Evolutionary conservation across 2,329 filamentous ascomycete genomes (phyloP).

Genomic region (Beauveria rudraprayagi): DNA sequence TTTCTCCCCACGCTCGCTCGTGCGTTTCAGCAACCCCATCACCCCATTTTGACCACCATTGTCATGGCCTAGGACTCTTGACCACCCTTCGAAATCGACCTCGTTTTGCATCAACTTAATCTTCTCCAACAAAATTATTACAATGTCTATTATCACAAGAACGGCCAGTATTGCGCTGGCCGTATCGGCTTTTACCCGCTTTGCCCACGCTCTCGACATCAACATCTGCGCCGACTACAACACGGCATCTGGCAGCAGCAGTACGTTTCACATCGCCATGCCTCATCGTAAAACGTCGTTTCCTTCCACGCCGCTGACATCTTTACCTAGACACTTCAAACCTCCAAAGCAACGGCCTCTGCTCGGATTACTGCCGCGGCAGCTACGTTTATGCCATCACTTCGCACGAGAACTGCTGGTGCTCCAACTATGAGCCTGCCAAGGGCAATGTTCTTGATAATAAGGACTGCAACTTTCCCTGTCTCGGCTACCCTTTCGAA

Average conservation of each 20-base stretch:
- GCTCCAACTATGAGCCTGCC: constrained; percentile 59
- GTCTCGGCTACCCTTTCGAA: constrained; percentile 62
- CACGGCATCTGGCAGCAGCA: constrained; percentile 24
- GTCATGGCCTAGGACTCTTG: constrained; percentile 3
- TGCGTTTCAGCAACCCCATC: not conserved
- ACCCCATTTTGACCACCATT: not conserved
- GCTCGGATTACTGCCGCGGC: constrained; percentile 48
- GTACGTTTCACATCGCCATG: constrained; percentile 19
- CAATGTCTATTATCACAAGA: constrained; percentile 19
- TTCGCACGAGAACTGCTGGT: constrained; percentile 62
- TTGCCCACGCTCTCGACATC: constrained; percentile 21
- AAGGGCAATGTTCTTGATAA: constrained; percentile 30
- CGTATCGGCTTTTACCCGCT: constrained; percentile 17
- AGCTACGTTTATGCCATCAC: constrained; percentile 61
- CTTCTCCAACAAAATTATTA: constrained; percentile 1
- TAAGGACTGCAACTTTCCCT: constrained; percentile 45
- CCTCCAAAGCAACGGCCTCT: constrained; percentile 48
- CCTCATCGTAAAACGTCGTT: not conserved
- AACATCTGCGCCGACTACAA: constrained; percentile 31
- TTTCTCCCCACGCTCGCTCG: not conserved
- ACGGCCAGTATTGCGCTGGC: constrained; percentile 17
- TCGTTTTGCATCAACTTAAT: not conserved
- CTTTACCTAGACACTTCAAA: not conserved
- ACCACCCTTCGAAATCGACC: not conserved
- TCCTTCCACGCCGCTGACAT: not conserved